Conservation (phyloP, 2,329 filamentous ascomycete species). For the Dactylonectria estremocensis region DNA sequence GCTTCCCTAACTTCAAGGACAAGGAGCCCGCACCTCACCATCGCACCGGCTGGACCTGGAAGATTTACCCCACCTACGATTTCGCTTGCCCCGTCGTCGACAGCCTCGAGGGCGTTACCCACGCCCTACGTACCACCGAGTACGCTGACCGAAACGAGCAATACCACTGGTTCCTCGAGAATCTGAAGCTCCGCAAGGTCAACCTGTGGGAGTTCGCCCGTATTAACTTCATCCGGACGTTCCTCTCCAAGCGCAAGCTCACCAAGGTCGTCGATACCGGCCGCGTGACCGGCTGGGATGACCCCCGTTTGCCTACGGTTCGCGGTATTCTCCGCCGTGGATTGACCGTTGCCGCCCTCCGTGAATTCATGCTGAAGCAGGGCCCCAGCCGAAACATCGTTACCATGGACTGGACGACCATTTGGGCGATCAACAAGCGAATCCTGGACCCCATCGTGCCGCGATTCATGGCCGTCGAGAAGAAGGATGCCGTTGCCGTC, state of each 20-base stretch:
- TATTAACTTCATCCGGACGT: slow-evolving; percentile 87
- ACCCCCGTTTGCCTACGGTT: slow-evolving; percentile 88
- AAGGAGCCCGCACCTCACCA: slow-evolving; percentile 71
- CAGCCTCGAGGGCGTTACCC: slow-evolving; percentile 85
- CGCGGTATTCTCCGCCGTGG: slow-evolving; percentile 84
- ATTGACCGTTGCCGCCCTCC: slow-evolving; percentile 83
- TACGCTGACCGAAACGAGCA: slow-evolving; percentile 90
- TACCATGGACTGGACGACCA: slow-evolving; percentile 85
- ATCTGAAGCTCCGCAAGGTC: slow-evolving; percentile 80
- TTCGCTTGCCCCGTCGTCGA: slow-evolving; percentile 89
- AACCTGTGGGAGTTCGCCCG: slow-evolving; percentile 90
- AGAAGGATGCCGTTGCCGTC: slow-evolving; percentile 80
- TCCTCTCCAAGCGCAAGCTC: slow-evolving; percentile 89
- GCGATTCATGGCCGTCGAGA: slow-evolving; percentile 80
- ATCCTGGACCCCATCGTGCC: slow-evolving; percentile 84
- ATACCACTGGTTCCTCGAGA: slow-evolving; percentile 88
- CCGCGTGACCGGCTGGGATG: slow-evolving; percentile 87
- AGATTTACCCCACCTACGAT: slow-evolving; percentile 91
- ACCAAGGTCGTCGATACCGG: slow-evolving; percentile 85
- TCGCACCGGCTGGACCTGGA: slow-evolving; percentile 84
- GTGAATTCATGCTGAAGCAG: slow-evolving; percentile 88
- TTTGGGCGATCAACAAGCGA: slow-evolving; percentile 85
- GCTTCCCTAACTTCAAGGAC: slow-evolving; percentile 79
- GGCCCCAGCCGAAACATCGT: slow-evolving; percentile 88
- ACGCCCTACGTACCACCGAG: slow-evolving; percentile 87